Base-by-base conservation (phyloP, 129 eudicot genomes). In the Ambrosia trifida region DNA sequence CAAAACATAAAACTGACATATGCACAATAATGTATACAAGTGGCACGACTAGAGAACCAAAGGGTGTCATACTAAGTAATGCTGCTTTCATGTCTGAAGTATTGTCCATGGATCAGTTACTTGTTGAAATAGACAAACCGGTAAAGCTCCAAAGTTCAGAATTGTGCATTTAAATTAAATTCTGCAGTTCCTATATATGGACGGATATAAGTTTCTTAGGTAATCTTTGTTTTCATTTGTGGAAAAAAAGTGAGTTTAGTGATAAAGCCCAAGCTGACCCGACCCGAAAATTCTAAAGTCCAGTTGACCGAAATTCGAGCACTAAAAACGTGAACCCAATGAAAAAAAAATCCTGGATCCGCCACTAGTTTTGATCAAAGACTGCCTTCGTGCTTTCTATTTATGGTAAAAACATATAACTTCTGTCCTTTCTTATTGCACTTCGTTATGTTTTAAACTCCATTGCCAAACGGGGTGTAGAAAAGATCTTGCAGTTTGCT, bases 21-120 rank as follows among this genome's bases (percentile, higher is more conserved):
- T 90, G 96, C 79, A 88, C 96, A 3, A 88, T 95, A 77, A 95
- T 95, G 99, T 95, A 95, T 72, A 95, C 99, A 14, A 95, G 99
- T 82, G 97, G 99, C 67, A 95, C 99, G 11, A 95, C 99, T 0
- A 91, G 99, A 47, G 99, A 87, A 63, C 97, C 97, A 31, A 95
- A 95, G 62, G 94, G 97, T 40, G 99, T 95, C 66, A 86, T 88
- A 70, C 71, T 95, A 70, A 79, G 67, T 51, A 90, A 90, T 17
- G 78, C 81, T 13, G 87, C 96, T 73, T 85, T 90, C 73, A 72
- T 88, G 82, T 83, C 88, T 1, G 93, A 88, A 79, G 99, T 95
- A 36, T 76, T 82, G 77, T 84, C 99, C 17, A 74, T 81, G 78
- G 94, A 95, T 73, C 80, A 85, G 70, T 79, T 95, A 58, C 87